These are phyloP conservation scores for Celoporthe dispersa DNA, from an alignment of 2,329 filamentous ascomycete genomes.

Conservation along the genomic window DNA sequence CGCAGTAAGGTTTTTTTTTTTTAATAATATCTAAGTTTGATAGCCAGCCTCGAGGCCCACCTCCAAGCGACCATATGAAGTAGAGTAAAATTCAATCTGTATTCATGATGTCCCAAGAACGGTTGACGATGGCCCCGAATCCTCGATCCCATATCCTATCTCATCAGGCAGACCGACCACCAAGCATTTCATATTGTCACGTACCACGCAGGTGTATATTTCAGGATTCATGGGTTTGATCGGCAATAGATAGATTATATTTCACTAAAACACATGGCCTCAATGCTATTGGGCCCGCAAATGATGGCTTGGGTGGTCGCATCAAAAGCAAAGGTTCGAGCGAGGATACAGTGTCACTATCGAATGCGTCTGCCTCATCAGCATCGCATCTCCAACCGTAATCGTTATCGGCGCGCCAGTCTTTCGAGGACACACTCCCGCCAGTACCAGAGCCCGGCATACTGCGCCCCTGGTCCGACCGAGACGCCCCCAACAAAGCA, in stretches of 20 bases:
- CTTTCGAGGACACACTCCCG: constrained; percentile 20
- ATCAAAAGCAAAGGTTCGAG: no score
- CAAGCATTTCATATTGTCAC: neutral
- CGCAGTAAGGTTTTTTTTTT: neutral
- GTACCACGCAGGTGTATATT: neutral
- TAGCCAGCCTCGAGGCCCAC: neutral
- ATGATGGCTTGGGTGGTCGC: no score
- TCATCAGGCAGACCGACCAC: neutral
- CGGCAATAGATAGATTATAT: neutral
- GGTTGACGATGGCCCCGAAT: neutral
- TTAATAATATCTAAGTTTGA: neutral
- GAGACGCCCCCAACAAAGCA: constrained; percentile 9
- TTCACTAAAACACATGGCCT: no score
- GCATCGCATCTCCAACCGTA: neutral
- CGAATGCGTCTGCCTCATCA: neutral
- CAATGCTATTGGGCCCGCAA: no score
- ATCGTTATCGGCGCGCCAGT: neutral
- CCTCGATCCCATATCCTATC: neutral
- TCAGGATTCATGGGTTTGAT: neutral
- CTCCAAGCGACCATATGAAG: neutral
- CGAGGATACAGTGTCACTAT: neutral
- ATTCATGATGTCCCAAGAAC: no score
- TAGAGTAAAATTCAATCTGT: no score
- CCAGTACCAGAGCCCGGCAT: constrained; percentile 27
- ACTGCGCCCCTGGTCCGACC: constrained; percentile 20